Conservation (phyloP, 2,329 filamentous ascomycete genomes). For the Hymenoscyphus scutula region DNA sequence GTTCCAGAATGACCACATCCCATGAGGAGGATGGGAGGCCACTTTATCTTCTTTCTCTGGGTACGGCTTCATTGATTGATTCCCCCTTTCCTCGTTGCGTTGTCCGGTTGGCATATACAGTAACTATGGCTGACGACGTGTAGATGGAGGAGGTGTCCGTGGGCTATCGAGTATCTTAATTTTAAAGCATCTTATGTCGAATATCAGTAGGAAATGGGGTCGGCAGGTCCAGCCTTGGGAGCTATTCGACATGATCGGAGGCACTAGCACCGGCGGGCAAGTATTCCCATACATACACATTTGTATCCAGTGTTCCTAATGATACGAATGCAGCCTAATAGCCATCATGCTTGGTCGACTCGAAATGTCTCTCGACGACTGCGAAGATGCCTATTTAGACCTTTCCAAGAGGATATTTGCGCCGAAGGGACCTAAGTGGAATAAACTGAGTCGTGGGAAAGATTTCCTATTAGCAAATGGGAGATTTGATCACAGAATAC, state of each 20-base stretch:
- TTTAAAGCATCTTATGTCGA: conserved; percentile 35
- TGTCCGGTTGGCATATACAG: too few species aligned
- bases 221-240: background rate
- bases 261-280: background rate
- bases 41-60: too few species aligned
- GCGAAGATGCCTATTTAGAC: conserved; percentile 39
- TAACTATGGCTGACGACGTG: too few species aligned
- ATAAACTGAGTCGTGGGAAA: background rate
- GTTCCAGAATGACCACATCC: too few species aligned
- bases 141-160: conserved; percentile 39
- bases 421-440: background rate
- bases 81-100: too few species aligned
- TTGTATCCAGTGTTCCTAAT: too few species aligned
- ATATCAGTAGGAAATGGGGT: background rate
- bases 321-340: conserved; percentile 38
- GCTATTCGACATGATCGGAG: background rate
- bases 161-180: conserved; percentile 38
- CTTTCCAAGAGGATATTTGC: conserved; percentile 8
- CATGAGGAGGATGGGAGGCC: too few species aligned
- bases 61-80: too few species aligned
- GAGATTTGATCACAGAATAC: background rate
- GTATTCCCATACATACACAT: background rate
- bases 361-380: conserved; percentile 44
- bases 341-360: conserved; percentile 48
- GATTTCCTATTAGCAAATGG: background rate